Evolutionary conservation across 2,329 filamentous ascomycete species (phyloP).

Genomic region (Fusarium dlaminii): DNA sequence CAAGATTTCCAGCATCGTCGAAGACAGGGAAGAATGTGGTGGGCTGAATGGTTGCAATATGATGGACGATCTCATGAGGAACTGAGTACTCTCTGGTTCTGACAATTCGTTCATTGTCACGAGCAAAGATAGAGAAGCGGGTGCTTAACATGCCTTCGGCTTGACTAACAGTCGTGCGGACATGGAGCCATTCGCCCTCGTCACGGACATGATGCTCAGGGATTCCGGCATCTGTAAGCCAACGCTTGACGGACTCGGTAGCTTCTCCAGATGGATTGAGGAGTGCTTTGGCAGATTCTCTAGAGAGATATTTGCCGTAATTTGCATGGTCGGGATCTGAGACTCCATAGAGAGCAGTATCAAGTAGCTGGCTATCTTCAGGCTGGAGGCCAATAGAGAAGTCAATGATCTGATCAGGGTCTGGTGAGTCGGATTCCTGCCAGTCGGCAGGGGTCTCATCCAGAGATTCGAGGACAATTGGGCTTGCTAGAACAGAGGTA

Average conservation of each 20-base stretch:
- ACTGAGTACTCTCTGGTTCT: constrained; percentile 52
- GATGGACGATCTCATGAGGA: constrained; percentile 44
- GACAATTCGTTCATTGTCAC: constrained; percentile 53
- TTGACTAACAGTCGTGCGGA: constrained; percentile 51
- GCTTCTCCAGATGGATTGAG: constrained; percentile 55
- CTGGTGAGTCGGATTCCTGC: constrained; percentile 30
- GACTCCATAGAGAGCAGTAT: constrained; percentile 57
- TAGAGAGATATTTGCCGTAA: constrained; percentile 60
- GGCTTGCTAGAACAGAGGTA: constrained; percentile 6
- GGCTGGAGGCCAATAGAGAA: constrained; percentile 46
- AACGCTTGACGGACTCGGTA: constrained; percentile 52
- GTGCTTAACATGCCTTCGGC: constrained; percentile 59
- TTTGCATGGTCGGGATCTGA: constrained; percentile 57
- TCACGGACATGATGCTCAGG: constrained; percentile 48
- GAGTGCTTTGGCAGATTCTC: constrained; percentile 59
- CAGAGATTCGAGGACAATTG: constrained; percentile 37
- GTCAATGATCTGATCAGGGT: constrained; percentile 33
- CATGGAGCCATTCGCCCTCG: constrained; percentile 53
- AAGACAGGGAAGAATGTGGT: constrained; percentile 50
- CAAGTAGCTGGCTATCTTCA: constrained; percentile 45
- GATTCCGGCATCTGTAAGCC: constrained; percentile 55
- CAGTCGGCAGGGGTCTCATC: constrained; percentile 35
- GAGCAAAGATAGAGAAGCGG: constrained; percentile 52
- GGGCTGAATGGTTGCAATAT: constrained; percentile 59
- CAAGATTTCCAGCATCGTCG: not conserved